These are phyloP conservation scores for Houttuynia cordata DNA, from an alignment of 164 flowering plant genomes.

Conservation along the genomic window DNA sequence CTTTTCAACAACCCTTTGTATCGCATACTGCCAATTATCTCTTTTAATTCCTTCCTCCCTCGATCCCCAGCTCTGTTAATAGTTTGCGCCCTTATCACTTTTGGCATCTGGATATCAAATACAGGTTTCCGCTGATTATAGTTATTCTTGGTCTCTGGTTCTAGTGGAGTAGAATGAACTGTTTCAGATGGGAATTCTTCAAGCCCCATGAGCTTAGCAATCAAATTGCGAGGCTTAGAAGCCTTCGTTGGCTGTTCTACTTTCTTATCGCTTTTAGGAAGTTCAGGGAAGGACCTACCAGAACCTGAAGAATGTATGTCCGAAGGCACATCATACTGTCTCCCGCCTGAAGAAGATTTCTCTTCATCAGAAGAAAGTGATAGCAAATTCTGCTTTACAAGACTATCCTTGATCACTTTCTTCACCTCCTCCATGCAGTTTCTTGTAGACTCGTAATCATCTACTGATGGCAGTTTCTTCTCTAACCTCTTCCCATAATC, in stretches of 20 bases:
- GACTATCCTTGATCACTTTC: slow-evolving; percentile 20
- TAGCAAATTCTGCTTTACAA: slow-evolving; percentile 44
- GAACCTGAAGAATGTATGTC: slow-evolving; percentile 53
- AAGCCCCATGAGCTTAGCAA: slow-evolving; percentile 92
- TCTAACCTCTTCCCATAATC: slow-evolving; percentile 11
- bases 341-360: slow-evolving; percentile 9
- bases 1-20: slow-evolving; percentile 39
- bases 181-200: slow-evolving; percentile 41
- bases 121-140: slow-evolving; percentile 16
- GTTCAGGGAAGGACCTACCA: slow-evolving; percentile 28
- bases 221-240: slow-evolving; percentile 33
- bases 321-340: slow-evolving; percentile 15
- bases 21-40: slow-evolving; percentile 43
- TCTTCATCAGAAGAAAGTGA: slow-evolving; percentile 15
- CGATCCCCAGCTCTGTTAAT: slow-evolving; percentile 11
- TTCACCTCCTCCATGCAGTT: slow-evolving; percentile 35
- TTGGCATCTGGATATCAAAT: slow-evolving; percentile 40
- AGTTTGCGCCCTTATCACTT: slow-evolving; percentile 22
- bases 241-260: slow-evolving; percentile 19
- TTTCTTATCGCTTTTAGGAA: slow-evolving; percentile 15
- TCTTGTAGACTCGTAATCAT: slow-evolving; percentile 20
- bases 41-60: slow-evolving; percentile 34
- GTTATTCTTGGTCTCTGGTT: slow-evolving; percentile 13
- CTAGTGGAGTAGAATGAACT: slow-evolving; percentile 10
- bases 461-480: slow-evolving; percentile 19